Evolutionary conservation across 176 grass and related monocot species (phyloP), one percentile per base, ranked within the genome.

Genomic region (Eleusine indica): DNA sequence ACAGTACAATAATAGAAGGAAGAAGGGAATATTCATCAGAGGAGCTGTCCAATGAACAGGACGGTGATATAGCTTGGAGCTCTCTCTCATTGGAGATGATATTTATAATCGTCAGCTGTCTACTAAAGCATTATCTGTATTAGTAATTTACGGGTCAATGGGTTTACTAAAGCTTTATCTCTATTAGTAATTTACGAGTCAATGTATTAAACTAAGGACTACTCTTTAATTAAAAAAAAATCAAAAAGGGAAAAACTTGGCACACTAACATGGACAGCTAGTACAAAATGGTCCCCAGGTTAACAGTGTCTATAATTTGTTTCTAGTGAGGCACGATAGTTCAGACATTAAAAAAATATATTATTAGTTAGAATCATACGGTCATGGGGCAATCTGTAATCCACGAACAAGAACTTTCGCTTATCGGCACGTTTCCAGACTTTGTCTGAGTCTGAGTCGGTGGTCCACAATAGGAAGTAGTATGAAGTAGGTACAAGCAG

Each of bases 1-100:
- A 88, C 78, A 80, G 83, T 56, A 86, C 73, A 86, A 88, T 85
- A 79, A 90, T 94, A 78, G 49, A 94, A 80, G 63, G 80, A 81
- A 70, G 66, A 94, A 80, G 46, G 76, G 86, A 67, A 89, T 84
- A 87, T 88, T 69, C 80, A 76, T 80, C 25, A 43, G 25, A 87
- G 44, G 53, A 75, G 48, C 67, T 10, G 57, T 89, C 87, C 71
- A 85, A 73, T 89, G 86, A 94, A 82, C 75, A 71, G 56, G 70
- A 83, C 46, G 4, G 49, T 62, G 69, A 49, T 62, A 82, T 52
- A 83, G 77, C 44, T 66, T 69, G 57, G 83, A 84, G 44, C 41
- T 65, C 53, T 47, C 28, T 52, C 53, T 64, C 51, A 76, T 1
- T 46, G 65, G 42, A 56, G 21, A 82, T 71, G 85, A 16, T 70